Evolutionary conservation across 2,329 filamentous ascomycete species (phyloP), one percentile per base, ranked within the genome.

Genomic region (Fusarium nanum): DNA sequence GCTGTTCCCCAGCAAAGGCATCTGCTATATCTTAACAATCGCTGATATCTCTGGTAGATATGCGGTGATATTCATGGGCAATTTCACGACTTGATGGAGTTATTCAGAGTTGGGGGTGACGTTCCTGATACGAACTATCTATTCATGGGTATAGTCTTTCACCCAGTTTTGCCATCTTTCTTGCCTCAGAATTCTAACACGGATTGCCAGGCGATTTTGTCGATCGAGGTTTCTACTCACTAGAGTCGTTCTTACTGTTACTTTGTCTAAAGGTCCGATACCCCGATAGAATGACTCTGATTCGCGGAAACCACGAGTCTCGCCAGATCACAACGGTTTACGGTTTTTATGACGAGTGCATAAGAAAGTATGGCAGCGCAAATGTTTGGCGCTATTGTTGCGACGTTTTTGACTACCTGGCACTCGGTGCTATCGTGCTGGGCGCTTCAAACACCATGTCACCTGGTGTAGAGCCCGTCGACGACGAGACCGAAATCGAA

Each of bases 331-430:
- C 95, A 23, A 97, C 93, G 7, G 95, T 98, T 16, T 98, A 98
- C 79, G 95, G 95, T 68, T 98, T 98, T 83, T 98, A 98, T 83
- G 95, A 98, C 77, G 95, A 98, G 83, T 98, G 95, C 77, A 86
- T 98, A 69, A 88, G 95, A 56, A 98, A 98, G 82, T 98, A 98
- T 77, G 95, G 95, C 65, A 97, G 92, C 77, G 94, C 95, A 40
- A 98, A 98, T 75, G 95, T 98, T 2, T 98, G 95, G 95, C 88
- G 93, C 57, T 95, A 98, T 78, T 99, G 94, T 83, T 98, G 94
- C 82, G 96, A 99, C 76, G 92, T 98, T 6, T 99, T 99, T 78
- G 95, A 99, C 82, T 98, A 98, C 80, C 89, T 99, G 23, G 93
- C 94, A 7, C 88, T 98, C 7, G 94, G 93, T 55, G 94, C 94